A percentile compares a stretch with the other conserved stretches of the same genome.
Evolutionary conservation across 345 rosid genomes (phyloP).

Genomic region (Isatis tinctoria): DNA sequence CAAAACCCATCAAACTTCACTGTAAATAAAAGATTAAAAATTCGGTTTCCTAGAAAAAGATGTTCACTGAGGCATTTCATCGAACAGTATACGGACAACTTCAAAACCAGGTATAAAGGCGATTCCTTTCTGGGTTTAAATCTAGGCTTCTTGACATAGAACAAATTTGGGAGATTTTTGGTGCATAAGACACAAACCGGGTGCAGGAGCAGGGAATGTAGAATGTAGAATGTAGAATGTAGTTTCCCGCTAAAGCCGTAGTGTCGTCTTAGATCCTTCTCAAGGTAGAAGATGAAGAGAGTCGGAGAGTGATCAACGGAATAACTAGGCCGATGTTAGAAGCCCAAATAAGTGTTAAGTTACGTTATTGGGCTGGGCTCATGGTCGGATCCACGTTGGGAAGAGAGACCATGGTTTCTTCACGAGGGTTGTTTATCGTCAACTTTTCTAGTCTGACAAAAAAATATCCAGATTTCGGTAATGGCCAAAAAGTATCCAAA

Average conservation of each 20-base stretch:
- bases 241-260: not conserved
- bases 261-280: not conserved
- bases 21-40: not conserved
- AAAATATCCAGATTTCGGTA: too few relatives aligned
- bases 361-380: not conserved
- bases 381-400: not conserved
- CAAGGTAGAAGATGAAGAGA: not conserved
- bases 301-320: not conserved
- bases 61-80: constrained; percentile 22
- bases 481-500: too few relatives aligned
- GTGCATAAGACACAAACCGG: not conserved
- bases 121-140: not conserved
- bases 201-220: not conserved
- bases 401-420: too few relatives aligned
- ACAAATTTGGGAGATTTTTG: not conserved
- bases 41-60: not conserved
- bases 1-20: not conserved
- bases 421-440: too few relatives aligned
- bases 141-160: not conserved
- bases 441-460: too few relatives aligned
- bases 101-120: not conserved
- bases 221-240: too few relatives aligned
- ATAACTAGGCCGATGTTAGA: not conserved
- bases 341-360: not conserved
- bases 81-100: constrained; percentile 15